A percentile compares a stretch with the other conserved stretches of the same genome.
Evolutionary conservation across 306 rosid species (phyloP).

Genomic region (Medicago lupulina): DNA sequence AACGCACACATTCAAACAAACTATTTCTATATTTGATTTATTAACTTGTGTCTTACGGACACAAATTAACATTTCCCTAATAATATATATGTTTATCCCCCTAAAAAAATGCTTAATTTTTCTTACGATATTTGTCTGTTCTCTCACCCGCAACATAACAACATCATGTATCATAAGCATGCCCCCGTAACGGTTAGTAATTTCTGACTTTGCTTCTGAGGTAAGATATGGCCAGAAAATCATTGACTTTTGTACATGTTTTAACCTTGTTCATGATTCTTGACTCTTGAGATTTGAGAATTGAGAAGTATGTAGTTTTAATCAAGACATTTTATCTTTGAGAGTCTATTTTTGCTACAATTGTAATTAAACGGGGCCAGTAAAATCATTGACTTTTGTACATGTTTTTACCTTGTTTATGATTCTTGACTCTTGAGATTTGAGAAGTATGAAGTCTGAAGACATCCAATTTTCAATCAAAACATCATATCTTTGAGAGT

Average conservation of each 20-base stretch:
- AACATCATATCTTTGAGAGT: background rate
- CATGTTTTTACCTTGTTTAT: slow-evolving; percentile 17
- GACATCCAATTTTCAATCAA: background rate
- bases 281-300: background rate
- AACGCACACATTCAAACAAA: too few relatives aligned
- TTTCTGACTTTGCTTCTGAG: slow-evolving; percentile 40
- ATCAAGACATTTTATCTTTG: background rate
- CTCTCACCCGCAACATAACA: slow-evolving; percentile 4
- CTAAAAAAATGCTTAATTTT: background rate
- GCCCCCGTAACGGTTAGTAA: slow-evolving; percentile 30
- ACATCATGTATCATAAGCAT: slow-evolving; percentile 22
- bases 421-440: background rate
- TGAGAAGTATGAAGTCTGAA: background rate
- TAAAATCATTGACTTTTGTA: slow-evolving; percentile 26
- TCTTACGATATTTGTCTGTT: background rate
- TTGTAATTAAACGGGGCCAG: too few relatives aligned
- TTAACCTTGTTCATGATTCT: slow-evolving; percentile 22
- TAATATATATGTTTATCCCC: too few relatives aligned
- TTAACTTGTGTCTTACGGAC: too few relatives aligned
- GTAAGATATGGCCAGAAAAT: slow-evolving; percentile 16
- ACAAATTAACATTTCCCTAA: too few relatives aligned
- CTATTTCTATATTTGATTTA: too few relatives aligned
- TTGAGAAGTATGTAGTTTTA: slow-evolving; percentile 3
- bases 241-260: slow-evolving; percentile 1
- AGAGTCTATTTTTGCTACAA: background rate